These are phyloP conservation scores for Nannizzia gypsea DNA, from an alignment of 2,329 filamentous ascomycete genomes.

Conservation along the genomic window DNA sequence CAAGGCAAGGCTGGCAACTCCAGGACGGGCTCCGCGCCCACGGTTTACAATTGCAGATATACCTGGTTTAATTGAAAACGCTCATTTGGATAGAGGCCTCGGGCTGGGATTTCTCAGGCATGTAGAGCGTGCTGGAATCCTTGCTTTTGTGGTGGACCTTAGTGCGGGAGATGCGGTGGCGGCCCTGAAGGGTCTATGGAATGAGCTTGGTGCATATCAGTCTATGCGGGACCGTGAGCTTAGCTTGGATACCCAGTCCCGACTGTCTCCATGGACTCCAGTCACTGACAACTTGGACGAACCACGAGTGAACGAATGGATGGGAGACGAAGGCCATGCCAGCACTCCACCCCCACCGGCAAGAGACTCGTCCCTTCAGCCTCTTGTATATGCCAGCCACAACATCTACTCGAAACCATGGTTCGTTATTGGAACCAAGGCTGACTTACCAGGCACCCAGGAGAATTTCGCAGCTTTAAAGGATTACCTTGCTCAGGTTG, in stretches of 20 bases:
- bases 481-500: constrained; percentile 57
- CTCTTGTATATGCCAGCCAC: constrained; percentile 40
- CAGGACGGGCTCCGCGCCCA: constrained; percentile 49
- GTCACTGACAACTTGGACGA: constrained; percentile 15
- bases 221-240: constrained; percentile 62
- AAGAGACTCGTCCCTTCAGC: constrained; percentile 7
- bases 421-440: constrained; percentile 93
- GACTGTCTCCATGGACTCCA: constrained; percentile 44
- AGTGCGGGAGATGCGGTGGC: constrained; percentile 64
- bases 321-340: constrained; percentile 7
- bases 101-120: constrained; percentile 87
- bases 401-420: constrained; percentile 88
- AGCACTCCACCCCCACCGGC: not conserved
- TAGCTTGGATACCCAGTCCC: constrained; percentile 51
- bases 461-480: constrained; percentile 61
- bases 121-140: constrained; percentile 81
- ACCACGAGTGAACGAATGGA: constrained; percentile 10
- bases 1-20: constrained; percentile 42
- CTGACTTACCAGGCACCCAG: constrained; percentile 67
- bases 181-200: constrained; percentile 74
- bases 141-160: constrained; percentile 89
- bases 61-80: constrained; percentile 81
- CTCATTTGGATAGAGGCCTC: constrained; percentile 81
- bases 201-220: constrained; percentile 80
- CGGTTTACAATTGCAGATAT: constrained; percentile 93